Evolutionary conservation across 371 early-diverging fungal species (phyloP).

Genomic region (Saksenaea vasiformis): DNA sequence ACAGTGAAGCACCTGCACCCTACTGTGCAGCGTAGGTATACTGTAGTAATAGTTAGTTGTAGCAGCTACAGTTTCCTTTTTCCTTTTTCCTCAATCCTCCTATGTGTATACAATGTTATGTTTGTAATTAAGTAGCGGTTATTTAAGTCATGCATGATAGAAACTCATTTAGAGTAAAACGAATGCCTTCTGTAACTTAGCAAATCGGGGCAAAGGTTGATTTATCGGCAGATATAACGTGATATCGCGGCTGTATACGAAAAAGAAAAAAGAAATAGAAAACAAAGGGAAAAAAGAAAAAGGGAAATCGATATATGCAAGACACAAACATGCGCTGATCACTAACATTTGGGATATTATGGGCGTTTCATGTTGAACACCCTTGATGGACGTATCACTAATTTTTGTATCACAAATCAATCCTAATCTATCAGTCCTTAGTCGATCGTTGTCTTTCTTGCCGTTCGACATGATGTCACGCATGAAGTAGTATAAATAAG

Average conservation of each 20-base stretch:
- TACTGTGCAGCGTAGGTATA: constrained; percentile 14
- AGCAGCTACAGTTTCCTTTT: no score
- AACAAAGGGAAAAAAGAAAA: neutral
- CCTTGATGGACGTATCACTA: neutral
- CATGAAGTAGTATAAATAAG: neutral
- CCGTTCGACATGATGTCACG: neutral
- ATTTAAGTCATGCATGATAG: no score
- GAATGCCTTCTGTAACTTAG: no score
- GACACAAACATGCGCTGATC: neutral
- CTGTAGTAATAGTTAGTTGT: no score
- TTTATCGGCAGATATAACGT: neutral
- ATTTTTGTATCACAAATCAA: neutral
- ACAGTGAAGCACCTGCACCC: constrained; percentile 9
- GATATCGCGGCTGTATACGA: no score
- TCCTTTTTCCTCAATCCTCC: no score
- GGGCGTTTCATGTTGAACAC: neutral
- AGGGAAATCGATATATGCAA: neutral
- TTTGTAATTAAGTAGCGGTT: no score
- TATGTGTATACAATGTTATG: no score
- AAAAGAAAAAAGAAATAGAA: no score
- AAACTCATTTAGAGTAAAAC: no score
- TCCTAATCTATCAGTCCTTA: neutral
- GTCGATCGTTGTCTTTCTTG: neutral
- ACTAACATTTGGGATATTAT: neutral
- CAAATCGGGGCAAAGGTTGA: no score